Base-by-base conservation (phyloP, 192 early-diverging fungal genomes). In the Funneliformis geosporum region DNA sequence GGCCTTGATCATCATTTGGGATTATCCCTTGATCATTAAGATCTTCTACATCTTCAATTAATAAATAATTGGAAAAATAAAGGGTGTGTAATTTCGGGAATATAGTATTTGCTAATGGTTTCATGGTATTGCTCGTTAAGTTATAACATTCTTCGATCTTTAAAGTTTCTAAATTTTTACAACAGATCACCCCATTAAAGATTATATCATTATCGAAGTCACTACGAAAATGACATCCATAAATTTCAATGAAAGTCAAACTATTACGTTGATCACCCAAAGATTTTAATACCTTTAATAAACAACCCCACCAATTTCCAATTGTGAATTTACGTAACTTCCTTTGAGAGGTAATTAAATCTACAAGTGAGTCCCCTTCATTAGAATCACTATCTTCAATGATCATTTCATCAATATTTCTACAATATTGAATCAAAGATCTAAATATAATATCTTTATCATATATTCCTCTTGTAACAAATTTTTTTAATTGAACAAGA, bases 101-200 rank as follows among this genome's bases (percentile, higher is more conserved):
- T 39, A 40, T 40, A 12, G 28, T 28, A 33, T 8, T 21, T 21
- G 18, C 39, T 40, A 68, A 68, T 40, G 66, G 66, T 68, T 68
- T 68, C 66, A 68, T 68, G 6, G 18, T 28, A 14, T 18, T 4
- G n/a, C n/a, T 68, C n/a, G 66, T 68, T 25, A 40, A 18, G 16
- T 40, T 21, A 68, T 39, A 68, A 40, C 66, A 68, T n/a, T 28
- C 66, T 18, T 68, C 66, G 16, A 68, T 68, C 66, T 68, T 68
- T 39, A 68, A 38, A 1, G 39, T 68, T 27, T 68, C 28, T n/a
- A 68, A 68, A 40, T 68, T 68, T 21, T 55, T 55, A 38, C 66
- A 68, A 68, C 66, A 68, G 12, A 27, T 27, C n/a, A 68, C 4
- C 10, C 16, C 28, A 38, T 40, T 27, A 68, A 28, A 68, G 39